phyloP scores from a whole-genome alignment of 148 eudicot genomes.

The Cornus kousa region DNA sequence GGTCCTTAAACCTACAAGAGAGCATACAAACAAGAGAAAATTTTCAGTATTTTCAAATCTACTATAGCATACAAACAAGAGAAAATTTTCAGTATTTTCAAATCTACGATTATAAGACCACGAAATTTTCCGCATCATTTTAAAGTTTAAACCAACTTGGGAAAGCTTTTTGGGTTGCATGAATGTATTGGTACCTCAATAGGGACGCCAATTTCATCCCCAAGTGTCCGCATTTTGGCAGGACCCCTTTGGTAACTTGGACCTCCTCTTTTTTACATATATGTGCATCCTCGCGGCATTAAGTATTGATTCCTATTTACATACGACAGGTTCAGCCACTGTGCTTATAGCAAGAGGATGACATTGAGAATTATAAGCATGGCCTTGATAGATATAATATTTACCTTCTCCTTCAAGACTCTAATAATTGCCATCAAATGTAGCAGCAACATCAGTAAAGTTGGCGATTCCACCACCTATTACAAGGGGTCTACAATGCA shows the following conservation, averaged over 20 bases:
- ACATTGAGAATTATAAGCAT: not conserved
- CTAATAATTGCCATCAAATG: conserved; percentile 74
- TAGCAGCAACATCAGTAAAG: conserved; percentile 97
- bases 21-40: not conserved
- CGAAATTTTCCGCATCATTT: too few relatives aligned
- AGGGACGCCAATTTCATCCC: conserved; percentile 92
- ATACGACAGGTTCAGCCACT: not conserved
- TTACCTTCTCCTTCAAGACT: conserved; percentile 60
- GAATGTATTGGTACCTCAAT: conserved; percentile 55
- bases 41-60: too few relatives aligned
- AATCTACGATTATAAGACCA: too few relatives aligned
- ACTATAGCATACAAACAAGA: not conserved
- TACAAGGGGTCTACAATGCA: conserved; percentile 96
- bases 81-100: too few relatives aligned
- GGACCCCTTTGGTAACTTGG: conserved; percentile 97
- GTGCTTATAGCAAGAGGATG: not conserved
- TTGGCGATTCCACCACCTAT: conserved; percentile 99
- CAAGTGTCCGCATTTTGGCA: conserved; percentile 84
- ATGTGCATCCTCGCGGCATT: conserved; percentile 91
- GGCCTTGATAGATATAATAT: not conserved
- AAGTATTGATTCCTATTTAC: conserved; percentile 61
- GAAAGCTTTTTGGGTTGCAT: not conserved
- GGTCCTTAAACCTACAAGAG: not conserved
- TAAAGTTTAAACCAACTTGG: too few relatives aligned
- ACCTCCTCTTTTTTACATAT: conserved; percentile 95